phyloP scores from a whole-genome alignment of 352 stramenopile species.

The Phytopythium montanum region DNA sequence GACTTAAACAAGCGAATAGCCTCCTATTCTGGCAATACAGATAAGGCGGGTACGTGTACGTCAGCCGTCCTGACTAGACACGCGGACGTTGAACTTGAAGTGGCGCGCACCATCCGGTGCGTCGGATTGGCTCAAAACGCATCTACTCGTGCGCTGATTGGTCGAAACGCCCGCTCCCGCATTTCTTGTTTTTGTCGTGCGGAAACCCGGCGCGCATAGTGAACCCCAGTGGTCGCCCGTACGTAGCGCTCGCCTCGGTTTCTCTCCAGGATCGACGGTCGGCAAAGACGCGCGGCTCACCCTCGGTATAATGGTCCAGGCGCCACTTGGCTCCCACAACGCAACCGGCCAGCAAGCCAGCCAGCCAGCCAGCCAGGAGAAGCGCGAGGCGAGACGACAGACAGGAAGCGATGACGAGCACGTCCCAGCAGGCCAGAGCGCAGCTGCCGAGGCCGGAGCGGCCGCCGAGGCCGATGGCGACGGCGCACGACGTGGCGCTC shows the following conservation, averaged over 20 bases:
- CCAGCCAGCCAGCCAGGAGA: background rate
- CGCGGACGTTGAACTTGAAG: slow-evolving; percentile 12
- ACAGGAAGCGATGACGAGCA: background rate
- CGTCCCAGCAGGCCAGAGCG: background rate
- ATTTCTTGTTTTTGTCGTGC: slow-evolving; percentile 5
- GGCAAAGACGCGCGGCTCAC: background rate
- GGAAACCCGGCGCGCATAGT: background rate
- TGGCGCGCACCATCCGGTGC: background rate
- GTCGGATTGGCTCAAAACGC: background rate
- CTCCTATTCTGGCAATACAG: no score
- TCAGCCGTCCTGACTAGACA: slow-evolving; percentile 2
- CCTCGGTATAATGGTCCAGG: background rate
- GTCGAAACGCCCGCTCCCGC: background rate
- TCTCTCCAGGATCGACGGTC: background rate
- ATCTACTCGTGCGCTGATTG: background rate
- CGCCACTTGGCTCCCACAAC: background rate
- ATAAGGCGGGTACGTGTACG: no score
- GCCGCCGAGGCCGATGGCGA: background rate
- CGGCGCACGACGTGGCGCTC: slow-evolving; percentile 21
- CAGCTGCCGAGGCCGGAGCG: background rate
- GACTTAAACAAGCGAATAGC: no score
- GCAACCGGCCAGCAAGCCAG: background rate
- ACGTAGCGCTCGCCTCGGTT: no score
- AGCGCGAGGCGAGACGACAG: background rate
- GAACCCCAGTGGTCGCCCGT: no score